Conservation (phyloP, 345 rosid genomes). For the Euphorbia peplus region DNA sequence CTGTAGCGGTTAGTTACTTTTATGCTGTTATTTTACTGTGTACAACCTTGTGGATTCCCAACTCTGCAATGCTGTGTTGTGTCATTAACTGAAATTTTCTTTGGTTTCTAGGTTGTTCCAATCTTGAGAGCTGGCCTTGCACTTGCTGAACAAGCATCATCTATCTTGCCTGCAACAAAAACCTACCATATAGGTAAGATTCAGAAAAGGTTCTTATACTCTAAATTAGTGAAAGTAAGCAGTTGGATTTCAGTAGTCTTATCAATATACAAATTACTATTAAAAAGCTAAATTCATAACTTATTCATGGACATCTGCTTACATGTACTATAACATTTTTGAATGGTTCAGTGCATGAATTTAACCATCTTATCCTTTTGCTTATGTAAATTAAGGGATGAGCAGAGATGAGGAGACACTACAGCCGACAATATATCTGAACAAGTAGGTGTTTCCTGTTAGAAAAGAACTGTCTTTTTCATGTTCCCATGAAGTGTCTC, state of each 20-base stretch:
- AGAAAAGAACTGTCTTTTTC: not conserved
- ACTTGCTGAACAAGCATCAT: conserved; percentile 81
- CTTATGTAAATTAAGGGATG: conserved; percentile 42
- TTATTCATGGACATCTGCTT: not conserved
- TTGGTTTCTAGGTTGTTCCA: conserved; percentile 65
- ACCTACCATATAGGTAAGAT: conserved; percentile 85
- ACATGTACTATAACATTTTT: not conserved
- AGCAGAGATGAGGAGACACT: conserved; percentile 83
- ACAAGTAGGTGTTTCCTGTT: conserved; percentile 57
- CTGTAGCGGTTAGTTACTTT: conserved; percentile 59
- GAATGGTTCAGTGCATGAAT: conserved; percentile 14
- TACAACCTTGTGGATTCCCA: not conserved
- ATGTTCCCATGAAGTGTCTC: not conserved
- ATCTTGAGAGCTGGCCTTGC: conserved; percentile 94
- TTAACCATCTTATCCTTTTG: not conserved
- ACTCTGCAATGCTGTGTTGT: not conserved
- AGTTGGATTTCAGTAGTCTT: not conserved
- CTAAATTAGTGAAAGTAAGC: not conserved
- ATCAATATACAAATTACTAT: not conserved
- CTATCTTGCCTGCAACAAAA: conserved; percentile 78
- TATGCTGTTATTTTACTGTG: not conserved
- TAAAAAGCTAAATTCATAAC: not conserved
- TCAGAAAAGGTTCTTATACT: conserved; percentile 10
- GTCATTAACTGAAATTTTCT: conserved; percentile 9
- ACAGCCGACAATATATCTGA: conserved; percentile 74